Conservation (phyloP, 2,329 filamentous ascomycete species). For the Pseudocercospora musae region DNA sequence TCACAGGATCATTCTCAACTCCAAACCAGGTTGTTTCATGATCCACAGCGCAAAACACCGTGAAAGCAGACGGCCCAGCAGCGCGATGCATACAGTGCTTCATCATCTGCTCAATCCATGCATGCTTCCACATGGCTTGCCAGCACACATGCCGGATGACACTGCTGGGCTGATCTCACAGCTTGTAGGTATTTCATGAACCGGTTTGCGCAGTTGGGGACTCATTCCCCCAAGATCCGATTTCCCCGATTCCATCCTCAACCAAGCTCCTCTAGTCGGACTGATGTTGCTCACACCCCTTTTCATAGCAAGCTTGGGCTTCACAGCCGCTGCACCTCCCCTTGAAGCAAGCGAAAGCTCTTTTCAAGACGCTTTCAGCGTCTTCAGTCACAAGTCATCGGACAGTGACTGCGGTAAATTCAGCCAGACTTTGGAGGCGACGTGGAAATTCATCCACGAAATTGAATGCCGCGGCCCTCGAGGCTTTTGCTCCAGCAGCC, state of each 20-base stretch:
- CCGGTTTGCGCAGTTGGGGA: not conserved
- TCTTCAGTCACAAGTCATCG: not conserved
- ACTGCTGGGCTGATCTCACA: not conserved
- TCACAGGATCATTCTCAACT: not conserved
- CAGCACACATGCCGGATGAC: not conserved
- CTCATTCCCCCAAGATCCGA: not conserved
- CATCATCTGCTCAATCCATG: not conserved
- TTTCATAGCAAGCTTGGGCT: not conserved
- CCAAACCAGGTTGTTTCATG: not conserved
- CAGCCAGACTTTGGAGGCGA: not conserved
- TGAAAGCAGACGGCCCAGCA: not conserved
- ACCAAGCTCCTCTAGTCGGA: not conserved
- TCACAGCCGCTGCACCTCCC: not conserved
- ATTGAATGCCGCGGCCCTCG: conserved; percentile 3
- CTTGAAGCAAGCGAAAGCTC: not conserved
- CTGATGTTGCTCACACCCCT: not conserved
- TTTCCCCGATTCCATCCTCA: not conserved
- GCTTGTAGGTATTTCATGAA: not conserved
- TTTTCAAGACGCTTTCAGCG: not conserved
- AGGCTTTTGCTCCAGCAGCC: not conserved
- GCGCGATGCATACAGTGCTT: not conserved
- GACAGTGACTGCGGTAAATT: not conserved
- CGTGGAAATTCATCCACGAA: not conserved
- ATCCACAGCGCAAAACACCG: not conserved
- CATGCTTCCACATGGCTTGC: not conserved